A percentile compares a stretch with the other conserved stretches of the same genome.
These are phyloP conservation scores for Diaporthe humulicola DNA, from an alignment of 2,329 filamentous ascomycete genomes.

Conservation along the genomic window DNA sequence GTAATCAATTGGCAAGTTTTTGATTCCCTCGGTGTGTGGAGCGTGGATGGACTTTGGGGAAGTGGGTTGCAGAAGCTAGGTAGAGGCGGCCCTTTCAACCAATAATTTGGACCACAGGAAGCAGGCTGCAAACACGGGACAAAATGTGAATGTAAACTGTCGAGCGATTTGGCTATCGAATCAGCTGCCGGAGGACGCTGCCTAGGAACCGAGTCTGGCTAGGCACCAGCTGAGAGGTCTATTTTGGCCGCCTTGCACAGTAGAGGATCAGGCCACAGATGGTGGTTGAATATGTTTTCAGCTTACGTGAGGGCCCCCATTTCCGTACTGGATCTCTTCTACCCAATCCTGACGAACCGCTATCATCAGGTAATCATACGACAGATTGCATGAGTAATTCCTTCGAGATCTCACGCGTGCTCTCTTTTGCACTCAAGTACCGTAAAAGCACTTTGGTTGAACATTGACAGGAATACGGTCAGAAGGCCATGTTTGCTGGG, in stretches of 20 bases:
- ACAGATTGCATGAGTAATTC: background rate
- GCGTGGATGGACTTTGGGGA: background rate
- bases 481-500: background rate
- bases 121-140: background rate
- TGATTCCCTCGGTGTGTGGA: background rate
- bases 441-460: background rate
- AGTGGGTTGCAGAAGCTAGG: background rate
- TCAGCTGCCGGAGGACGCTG: background rate
- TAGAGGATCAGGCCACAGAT: background rate
- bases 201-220: background rate
- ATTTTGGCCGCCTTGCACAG: background rate
- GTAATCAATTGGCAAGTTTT: background rate
- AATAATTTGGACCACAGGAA: background rate
- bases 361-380: background rate
- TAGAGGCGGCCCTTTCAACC: background rate
- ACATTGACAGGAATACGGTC: background rate
- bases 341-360: too few relatives aligned
- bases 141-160: background rate
- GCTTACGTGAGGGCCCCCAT: background rate
- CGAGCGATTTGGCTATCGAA: background rate
- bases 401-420: background rate
- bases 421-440: background rate
- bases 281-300: background rate
- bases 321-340: too few relatives aligned
- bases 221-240: background rate